Percentiles rank a stretch among this genome's conserved stretches.
These are phyloP conservation scores for Saitozyma podzolica DNA, from an alignment of 768 basidiomycete genomes.

Conservation along the genomic window DNA sequence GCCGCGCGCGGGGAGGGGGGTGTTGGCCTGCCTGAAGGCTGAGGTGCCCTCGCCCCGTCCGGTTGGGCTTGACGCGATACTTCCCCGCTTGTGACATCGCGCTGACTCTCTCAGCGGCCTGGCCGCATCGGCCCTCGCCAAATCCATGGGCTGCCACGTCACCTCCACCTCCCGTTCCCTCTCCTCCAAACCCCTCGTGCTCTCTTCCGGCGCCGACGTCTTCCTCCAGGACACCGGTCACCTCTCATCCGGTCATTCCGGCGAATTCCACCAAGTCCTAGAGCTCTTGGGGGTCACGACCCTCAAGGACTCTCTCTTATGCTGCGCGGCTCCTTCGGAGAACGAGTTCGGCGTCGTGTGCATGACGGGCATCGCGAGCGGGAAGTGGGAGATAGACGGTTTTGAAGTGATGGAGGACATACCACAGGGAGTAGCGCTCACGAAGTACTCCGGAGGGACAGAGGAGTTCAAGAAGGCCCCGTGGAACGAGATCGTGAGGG, in stretches of 20 bases:
- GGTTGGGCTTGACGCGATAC: too few relatives aligned
- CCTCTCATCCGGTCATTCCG: neutral
- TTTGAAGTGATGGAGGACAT: slow-evolving; percentile 10
- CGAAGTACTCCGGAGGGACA: slow-evolving; percentile 3
- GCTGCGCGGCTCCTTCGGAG: neutral
- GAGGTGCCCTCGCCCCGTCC: too few relatives aligned
- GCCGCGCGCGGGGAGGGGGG: too few relatives aligned
- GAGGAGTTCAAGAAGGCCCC: slow-evolving; percentile 4
- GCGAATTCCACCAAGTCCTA: slow-evolving; percentile 9
- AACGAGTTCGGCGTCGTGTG: slow-evolving; percentile 5
- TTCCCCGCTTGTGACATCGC: too few relatives aligned
- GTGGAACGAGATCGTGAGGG: slow-evolving; percentile 6
- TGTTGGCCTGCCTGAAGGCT: too few relatives aligned
- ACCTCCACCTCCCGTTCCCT: slow-evolving; percentile 11
- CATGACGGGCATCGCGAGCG: too few relatives aligned
- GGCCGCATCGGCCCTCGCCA: slow-evolving; percentile 9
- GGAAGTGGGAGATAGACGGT: slow-evolving; percentile 8
- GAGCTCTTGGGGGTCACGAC: slow-evolving; percentile 9
- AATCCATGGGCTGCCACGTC: slow-evolving; percentile 11
- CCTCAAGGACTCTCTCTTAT: slow-evolving; percentile 5
- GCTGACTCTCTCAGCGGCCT: too few relatives aligned
- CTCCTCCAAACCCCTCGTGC: slow-evolving; percentile 1
- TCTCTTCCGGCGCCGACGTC: slow-evolving; percentile 4
- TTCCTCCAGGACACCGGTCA: slow-evolving; percentile 2
- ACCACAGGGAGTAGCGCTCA: slow-evolving; percentile 4